A percentile compares a stretch with the other conserved stretches of the same genome.
Evolutionary conservation across 306 rosid genomes (phyloP).

Genomic region (Prosopis cineraria): DNA sequence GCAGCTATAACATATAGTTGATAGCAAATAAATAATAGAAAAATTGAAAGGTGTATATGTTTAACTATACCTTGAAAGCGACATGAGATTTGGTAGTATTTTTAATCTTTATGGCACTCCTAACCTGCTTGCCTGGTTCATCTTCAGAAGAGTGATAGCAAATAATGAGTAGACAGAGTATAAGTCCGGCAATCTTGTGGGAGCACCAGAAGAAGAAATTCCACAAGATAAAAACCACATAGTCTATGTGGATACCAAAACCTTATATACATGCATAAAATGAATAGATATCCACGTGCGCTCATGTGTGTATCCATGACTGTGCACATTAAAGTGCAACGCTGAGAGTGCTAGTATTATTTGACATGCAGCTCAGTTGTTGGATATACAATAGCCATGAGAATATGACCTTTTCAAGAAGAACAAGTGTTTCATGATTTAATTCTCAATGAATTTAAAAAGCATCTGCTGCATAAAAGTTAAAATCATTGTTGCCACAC

Average conservation of each 20-base stretch:
- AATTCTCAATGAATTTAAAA: not conserved
- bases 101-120: conserved; percentile 93
- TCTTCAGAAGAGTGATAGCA: conserved; percentile 51
- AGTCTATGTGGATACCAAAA: not conserved
- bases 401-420: not conserved
- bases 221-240: not conserved
- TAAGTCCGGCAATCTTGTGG: conserved; percentile 7
- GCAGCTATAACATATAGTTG: conserved; percentile 23
- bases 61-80: conserved; percentile 83
- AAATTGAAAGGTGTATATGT: not conserved
- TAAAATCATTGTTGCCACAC: not conserved
- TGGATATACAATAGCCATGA: not conserved
- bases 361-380: not conserved
- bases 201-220: not conserved
- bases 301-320: not conserved
- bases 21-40: conserved; percentile 13
- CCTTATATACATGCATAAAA: not conserved
- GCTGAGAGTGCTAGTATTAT: not conserved
- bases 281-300: not conserved
- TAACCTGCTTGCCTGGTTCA: conserved; percentile 94
- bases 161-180: conserved; percentile 8
- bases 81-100: conserved; percentile 88
- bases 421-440: conserved; percentile 3
- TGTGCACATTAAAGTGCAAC: not conserved
- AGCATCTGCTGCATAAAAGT: not conserved